Evolutionary conservation across 495 filamentous ascomycete genomes (phyloP), one percentile per base, ranked within the genome.

Genomic region (Penicillium roqueforti): DNA sequence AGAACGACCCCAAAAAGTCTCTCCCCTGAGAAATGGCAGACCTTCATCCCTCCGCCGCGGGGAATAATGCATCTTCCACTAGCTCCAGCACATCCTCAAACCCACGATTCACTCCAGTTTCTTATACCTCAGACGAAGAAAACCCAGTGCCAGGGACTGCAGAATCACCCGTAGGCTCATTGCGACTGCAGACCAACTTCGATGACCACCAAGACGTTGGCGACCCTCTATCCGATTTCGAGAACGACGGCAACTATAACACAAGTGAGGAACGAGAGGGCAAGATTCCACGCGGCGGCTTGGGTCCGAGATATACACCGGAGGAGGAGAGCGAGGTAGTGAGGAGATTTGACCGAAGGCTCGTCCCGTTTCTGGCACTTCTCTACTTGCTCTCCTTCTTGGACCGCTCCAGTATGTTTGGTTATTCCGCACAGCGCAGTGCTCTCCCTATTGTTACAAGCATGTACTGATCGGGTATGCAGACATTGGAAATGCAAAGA

Each of bases 341-440:
- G 40, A 80, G 74, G 61, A 87, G 83, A 60, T 83, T 95, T 57
- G 91, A 96, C 67, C 73, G 79, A 52, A 80, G 76, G 47, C 73
- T 96, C 54, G 89, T 95, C 16, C 66, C 88, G 4, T 95, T 95
- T 65, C 73, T 95, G 43, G 88, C 89, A 2, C 59, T 89, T 29
- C 74, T 95, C 20, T 96, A 95, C 64, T 78, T 92, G 74, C 75
- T 97, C 31, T 84, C 82, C 41, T 92, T 93, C 66, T 66, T 92
- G 50, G 88, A 92, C 65, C 78, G 88, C 58, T 89, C 85, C 3
- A 90, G 86, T 89, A 75, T 49, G 80, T 72, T 25, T 28, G 25
- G 31, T 37, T 14, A 46, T 41, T 13, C 16, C 7, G 16, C 38
- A 11, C 9, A 13, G n/a, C 20, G 42, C 11, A 16, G 2, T 8